Evolutionary conservation across 768 basidiomycete genomes (phyloP).

Genomic region (Suillus americanus): DNA sequence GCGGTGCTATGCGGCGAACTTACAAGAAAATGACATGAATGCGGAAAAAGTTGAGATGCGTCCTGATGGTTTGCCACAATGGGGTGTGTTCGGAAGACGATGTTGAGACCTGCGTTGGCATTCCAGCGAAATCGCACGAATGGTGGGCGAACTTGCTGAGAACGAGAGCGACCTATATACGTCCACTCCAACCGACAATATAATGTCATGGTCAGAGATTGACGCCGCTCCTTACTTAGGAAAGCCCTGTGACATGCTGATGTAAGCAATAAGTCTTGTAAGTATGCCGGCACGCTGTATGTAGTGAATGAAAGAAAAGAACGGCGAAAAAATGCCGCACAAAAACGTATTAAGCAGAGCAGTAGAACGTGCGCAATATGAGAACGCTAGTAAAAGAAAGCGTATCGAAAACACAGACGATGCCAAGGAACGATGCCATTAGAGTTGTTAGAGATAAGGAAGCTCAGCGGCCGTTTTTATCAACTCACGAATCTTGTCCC

Average conservation of each 20-base stretch:
- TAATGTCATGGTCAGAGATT: not conserved
- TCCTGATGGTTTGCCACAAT: constrained; percentile 31
- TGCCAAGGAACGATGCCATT: too few relatives aligned
- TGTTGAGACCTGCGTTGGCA: not conserved
- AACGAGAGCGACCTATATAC: not conserved
- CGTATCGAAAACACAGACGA: constrained; percentile 8
- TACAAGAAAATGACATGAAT: constrained; percentile 63
- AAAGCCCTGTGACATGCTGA: not conserved
- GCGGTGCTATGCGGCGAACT: constrained; percentile 21
- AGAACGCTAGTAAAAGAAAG: constrained; percentile 3
- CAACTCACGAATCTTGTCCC: not conserved
- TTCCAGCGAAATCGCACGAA: not conserved
- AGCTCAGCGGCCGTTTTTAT: not conserved
- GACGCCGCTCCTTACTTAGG: not conserved
- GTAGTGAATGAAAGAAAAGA: constrained; percentile 17
- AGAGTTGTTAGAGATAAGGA: not conserved
- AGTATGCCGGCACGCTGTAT: too few relatives aligned
- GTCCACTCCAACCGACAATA: not conserved
- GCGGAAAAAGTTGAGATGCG: constrained; percentile 67
- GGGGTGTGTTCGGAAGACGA: constrained; percentile 9
- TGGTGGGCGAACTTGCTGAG: not conserved
- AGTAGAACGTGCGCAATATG: constrained; percentile 23
- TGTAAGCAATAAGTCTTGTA: not conserved
- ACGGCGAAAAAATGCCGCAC: constrained; percentile 15
- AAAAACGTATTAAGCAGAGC: constrained; percentile 29